Conservation (phyloP, 495 filamentous ascomycete genomes). For the Penicillium bovifimosum region DNA sequence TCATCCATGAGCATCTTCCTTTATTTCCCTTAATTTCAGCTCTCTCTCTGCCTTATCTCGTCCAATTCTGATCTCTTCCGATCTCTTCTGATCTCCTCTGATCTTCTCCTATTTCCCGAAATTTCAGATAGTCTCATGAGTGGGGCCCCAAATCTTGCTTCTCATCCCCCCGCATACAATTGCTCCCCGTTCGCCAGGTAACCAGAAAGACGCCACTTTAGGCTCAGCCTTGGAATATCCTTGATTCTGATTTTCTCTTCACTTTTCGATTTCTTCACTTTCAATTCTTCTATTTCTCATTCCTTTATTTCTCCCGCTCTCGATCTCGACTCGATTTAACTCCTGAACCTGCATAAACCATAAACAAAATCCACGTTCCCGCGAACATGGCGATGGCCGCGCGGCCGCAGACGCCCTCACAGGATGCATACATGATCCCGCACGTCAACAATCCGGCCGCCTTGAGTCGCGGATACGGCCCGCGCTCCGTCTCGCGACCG, state of each 20-base stretch:
- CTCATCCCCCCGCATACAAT: constrained; percentile 17
- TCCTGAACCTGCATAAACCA: neutral
- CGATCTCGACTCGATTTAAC: constrained; percentile 3
- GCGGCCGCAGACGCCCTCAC: constrained; percentile 41
- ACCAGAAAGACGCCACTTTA: constrained; percentile 16
- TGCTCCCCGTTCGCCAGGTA: constrained; percentile 25
- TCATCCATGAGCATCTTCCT: neutral
- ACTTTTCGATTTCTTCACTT: neutral
- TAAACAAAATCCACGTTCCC: constrained; percentile 14
- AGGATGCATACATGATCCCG: constrained; percentile 37
- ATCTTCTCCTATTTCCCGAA: neutral
- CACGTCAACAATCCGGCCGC: constrained; percentile 25
- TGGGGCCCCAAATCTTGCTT: constrained; percentile 13
- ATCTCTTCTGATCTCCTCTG: neutral
- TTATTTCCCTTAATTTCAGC: neutral
- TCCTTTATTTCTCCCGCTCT: neutral
- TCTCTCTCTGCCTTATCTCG: constrained; percentile 1
- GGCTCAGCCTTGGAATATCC: neutral
- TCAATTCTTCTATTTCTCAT: neutral
- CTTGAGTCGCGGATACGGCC: constrained; percentile 29
- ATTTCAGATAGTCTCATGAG: constrained; percentile 9
- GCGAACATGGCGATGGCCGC: constrained; percentile 38
- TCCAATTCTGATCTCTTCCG: neutral
- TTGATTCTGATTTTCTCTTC: constrained; percentile 10
- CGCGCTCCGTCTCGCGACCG: constrained; percentile 29